Conservation (phyloP, 75 land plant genomes). For the Ceratopteris richardii region DNA sequence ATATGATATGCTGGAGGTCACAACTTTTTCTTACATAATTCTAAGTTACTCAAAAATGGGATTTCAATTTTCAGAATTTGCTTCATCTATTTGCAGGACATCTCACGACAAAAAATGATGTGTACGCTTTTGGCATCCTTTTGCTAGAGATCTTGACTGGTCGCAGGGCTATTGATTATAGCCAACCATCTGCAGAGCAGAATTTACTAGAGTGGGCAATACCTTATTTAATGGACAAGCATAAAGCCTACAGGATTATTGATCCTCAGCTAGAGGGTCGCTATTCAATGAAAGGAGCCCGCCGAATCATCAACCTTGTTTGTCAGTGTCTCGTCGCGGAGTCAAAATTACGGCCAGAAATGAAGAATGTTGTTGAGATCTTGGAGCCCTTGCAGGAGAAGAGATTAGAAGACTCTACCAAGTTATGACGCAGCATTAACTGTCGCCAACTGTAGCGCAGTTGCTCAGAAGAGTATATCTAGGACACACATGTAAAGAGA, state of each 20-base stretch:
- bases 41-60: no score
- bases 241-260: conserved; percentile 9
- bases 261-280: conserved; percentile 18
- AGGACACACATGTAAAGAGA: no score
- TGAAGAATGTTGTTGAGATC: conserved; percentile 20
- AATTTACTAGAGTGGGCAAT: conserved; percentile 27
- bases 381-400: conserved; percentile 65
- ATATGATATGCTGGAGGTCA: no score
- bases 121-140: conserved; percentile 25
- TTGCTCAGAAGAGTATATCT: no score
- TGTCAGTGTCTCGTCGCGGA: conserved; percentile 12
- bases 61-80: no score
- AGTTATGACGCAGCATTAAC: no score
- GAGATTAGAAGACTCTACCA: no score
- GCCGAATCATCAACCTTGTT: conserved; percentile 14
- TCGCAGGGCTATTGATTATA: conserved; percentile 14
- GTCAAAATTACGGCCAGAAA: conserved; percentile 16
- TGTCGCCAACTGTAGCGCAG: no score
- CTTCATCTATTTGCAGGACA: conserved; percentile 20
- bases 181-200: conserved; percentile 12
- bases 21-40: no score
- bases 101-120: conserved; percentile 26
- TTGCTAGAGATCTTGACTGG: conserved; percentile 30
- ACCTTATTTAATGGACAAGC: conserved; percentile 15
- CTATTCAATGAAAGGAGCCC: conserved; percentile 14